Conservation (phyloP, 495 filamentous ascomycete genomes). For the Gamarada debralockiae region DNA sequence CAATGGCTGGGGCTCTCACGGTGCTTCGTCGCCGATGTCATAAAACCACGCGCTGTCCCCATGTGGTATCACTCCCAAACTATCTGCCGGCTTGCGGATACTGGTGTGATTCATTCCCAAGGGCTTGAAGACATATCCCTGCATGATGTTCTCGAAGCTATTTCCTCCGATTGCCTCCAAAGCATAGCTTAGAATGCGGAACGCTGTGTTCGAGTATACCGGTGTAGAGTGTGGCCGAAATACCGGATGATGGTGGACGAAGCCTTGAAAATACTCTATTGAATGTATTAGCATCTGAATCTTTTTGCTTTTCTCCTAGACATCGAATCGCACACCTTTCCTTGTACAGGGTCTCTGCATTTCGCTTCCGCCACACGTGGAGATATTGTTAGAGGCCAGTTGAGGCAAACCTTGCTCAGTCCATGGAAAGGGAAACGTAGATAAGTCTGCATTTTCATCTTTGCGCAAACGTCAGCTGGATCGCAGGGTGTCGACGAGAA, state of each 20-base stretch:
- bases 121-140: conserved; percentile 25
- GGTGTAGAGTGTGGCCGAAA: conserved; percentile 34
- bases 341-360: too few relatives aligned
- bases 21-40: too few relatives aligned
- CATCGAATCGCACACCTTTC: too few relatives aligned
- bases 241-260: conserved; percentile 32
- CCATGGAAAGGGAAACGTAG: too few relatives aligned
- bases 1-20: too few relatives aligned
- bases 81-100: conserved; percentile 14
- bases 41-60: conserved; percentile 22
- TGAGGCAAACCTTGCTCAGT: too few relatives aligned
- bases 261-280: conserved; percentile 29
- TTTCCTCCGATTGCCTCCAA: conserved; percentile 32
- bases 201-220: conserved; percentile 36
- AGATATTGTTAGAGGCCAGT: too few relatives aligned
- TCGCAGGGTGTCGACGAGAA: too few relatives aligned
- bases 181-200: conserved; percentile 34
- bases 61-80: conserved; percentile 27
- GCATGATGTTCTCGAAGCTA: conserved; percentile 1
- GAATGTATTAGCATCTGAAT: background rate
- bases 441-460: too few relatives aligned
- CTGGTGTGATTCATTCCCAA: conserved; percentile 28
- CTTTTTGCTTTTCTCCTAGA: too few relatives aligned
- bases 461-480: too few relatives aligned
- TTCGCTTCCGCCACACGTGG: background rate